Percentiles rank a stretch among this genome's conserved stretches.
phyloP scores from a whole-genome alignment of 164 flowering plant species.

The Paratinospora sagittata region DNA sequence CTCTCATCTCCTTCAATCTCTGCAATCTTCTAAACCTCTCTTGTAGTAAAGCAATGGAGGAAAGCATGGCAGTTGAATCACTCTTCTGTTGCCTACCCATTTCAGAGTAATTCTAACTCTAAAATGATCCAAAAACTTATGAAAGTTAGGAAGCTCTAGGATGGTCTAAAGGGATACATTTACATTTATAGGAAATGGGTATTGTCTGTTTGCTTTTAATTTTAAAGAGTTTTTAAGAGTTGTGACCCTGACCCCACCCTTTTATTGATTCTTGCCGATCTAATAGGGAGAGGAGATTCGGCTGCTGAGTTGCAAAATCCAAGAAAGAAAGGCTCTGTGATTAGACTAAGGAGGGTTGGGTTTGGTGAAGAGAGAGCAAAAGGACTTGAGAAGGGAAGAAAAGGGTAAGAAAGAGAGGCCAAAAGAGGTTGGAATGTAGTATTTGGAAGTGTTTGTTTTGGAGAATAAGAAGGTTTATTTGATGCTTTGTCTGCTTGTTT shows the following conservation, averaged over 20 bases:
- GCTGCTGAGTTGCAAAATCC: constrained; percentile 35
- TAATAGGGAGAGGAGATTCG: constrained; percentile 36
- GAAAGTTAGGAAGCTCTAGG: not conserved
- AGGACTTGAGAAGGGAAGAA: constrained; percentile 23
- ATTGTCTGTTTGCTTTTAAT: constrained; percentile 13
- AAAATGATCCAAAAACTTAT: not conserved
- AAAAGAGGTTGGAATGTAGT: constrained; percentile 36
- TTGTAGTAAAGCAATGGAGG: constrained; percentile 39
- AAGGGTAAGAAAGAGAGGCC: constrained; percentile 23
- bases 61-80: constrained; percentile 15
- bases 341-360: constrained; percentile 16
- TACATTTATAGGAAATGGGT: constrained; percentile 17
- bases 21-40: constrained; percentile 37
- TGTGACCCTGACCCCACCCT: not conserved
- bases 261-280: constrained; percentile 17
- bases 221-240: no score
- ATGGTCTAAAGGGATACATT: not conserved
- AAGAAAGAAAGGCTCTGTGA: constrained; percentile 28
- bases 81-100: constrained; percentile 29
- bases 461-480: constrained; percentile 35
- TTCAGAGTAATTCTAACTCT: no score
- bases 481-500: constrained; percentile 28
- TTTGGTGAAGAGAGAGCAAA: constrained; percentile 25
- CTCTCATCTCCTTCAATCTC: constrained; percentile 42
- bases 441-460: constrained; percentile 42